Evolutionary conservation across 2,329 filamentous ascomycete genomes (phyloP), one percentile per base, ranked within the genome.

Genomic region (Seiridium unicorne): DNA sequence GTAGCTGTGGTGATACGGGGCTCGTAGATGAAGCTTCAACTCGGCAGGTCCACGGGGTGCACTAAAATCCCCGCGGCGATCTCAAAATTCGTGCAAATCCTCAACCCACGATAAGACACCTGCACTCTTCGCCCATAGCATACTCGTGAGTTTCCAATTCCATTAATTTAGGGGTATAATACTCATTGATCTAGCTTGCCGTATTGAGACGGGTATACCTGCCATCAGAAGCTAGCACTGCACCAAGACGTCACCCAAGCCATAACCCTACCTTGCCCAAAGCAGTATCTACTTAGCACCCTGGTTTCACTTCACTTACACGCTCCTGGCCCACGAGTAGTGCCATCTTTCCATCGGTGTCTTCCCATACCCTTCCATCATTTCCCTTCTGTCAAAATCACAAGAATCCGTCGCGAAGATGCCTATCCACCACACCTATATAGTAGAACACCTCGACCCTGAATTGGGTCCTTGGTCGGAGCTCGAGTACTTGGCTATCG

Each of bases 381-480:
- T 26, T 26, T 44, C 11, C 42, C 11, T 44, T 44, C 51, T n/a
- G 18, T 26, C 18, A 26, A 26, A 26, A 26, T 26, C 18, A 26
- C 18, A 26, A 26, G 18, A 26, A 1, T 26, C 18, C 18, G 18
- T 26, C 18, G 18, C 18, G 18, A 57, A 46, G 35, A 57, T 57
- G 54, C 54, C 54, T 10, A 46, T 47, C 42, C 65, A 74, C 65
- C 91, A 93, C 76, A 93, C 88, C 48, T 97, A 95, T 77, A 91
- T 98, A 70, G 93, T 98, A 68, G 94, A 98, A 81, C 94, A 99
- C 77, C 88, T 99, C 65, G 95, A 99, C 78, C 89, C 91, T 46
- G 95, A 99, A 76, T 84, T 99, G 36, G 95, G 96, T 40, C 85
- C 87, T 46, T 99, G 95, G 95, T 98, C 95, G 32, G 88, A 92